Base-by-base conservation (phyloP, 345 rosid species). In the Eutrema yunnanense region DNA sequence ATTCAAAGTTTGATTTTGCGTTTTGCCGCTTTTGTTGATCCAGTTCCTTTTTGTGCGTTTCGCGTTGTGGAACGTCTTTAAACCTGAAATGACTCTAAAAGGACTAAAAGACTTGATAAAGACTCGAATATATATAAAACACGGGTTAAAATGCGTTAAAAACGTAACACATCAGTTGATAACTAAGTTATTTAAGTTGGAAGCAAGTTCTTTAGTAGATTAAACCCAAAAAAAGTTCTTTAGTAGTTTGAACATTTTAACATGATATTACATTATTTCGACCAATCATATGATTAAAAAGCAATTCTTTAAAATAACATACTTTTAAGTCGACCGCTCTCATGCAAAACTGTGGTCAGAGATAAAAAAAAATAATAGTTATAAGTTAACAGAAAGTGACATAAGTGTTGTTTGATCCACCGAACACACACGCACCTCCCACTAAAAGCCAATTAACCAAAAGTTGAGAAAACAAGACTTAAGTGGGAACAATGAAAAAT, bases 351-450 rank as follows among this genome's bases (percentile, higher is more conserved):
- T 22, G 33, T 9, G 51, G 48, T 49, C 42, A 40, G 4, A 43
- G 16, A 33, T 22, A 54, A 33, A 63, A 72, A 72, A 16, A 16
- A 16, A 16, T 16, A 16, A 16, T 32, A 64, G 26, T n/a, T 4
- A 63, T 19, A 63, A 44, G 64, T 44, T 34, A 43, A 16, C 16
- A 37, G 6, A 46, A 71, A 46, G 57, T 46, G 77, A 64, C 37
- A 73, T 62, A 53, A 22, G 70, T 72, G 63, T 43, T 13, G 48
- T 9, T 73, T 73, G 37, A 73, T 36, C 55, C 62, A 73, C 70
- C 63, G 40, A 72, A 72, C 16, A 54, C 55, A 40, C 60, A 63
- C 63, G 44, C 19, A 63, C 42, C 64, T 73, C 71, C 71, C 71
- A 73, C 64, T 73, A 73, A 47, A 73, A 64, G 49, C 64, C 57